Conservation (phyloP, 176 grass and related monocot species). For the Zea luxurians region DNA sequence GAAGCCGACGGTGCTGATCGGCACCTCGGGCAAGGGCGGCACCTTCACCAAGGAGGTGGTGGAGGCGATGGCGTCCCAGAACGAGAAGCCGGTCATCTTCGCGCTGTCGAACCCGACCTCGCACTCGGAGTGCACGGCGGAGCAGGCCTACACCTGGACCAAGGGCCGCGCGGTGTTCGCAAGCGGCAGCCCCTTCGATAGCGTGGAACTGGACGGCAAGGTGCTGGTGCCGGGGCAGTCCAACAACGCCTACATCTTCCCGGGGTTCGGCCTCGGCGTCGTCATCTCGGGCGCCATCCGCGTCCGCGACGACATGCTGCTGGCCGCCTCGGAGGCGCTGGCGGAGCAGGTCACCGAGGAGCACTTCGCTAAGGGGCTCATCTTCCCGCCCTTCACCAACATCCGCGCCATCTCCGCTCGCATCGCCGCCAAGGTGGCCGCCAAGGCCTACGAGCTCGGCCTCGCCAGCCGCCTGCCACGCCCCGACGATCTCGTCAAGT, state of each 20-base stretch:
- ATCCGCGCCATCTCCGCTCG: conserved; percentile 88
- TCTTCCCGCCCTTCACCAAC: conserved; percentile 92
- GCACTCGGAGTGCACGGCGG: conserved; percentile 93
- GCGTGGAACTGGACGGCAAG: conserved; percentile 75
- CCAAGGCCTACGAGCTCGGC: conserved; percentile 85
- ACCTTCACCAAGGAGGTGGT: conserved; percentile 86
- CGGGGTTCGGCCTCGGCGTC: conserved; percentile 83
- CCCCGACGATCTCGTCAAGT: conserved; percentile 74
- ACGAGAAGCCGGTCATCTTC: conserved; percentile 85
- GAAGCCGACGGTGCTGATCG: conserved; percentile 93
- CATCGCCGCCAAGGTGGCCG: conserved; percentile 86
- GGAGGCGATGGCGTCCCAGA: conserved; percentile 76
- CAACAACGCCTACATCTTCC: conserved; percentile 96
- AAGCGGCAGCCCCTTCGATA: conserved; percentile 85
- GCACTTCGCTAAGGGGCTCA: conserved; percentile 69
- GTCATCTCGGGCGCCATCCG: conserved; percentile 92
- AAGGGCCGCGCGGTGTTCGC: conserved; percentile 90
- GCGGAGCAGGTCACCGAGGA: conserved; percentile 73
- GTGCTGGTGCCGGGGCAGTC: conserved; percentile 67
- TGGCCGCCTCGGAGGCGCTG: conserved; percentile 77
- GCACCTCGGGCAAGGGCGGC: conserved; percentile 83
- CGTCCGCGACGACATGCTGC: conserved; percentile 90
- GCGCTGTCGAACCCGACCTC: conserved; percentile 95
- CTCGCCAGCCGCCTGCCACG: conserved; percentile 79
- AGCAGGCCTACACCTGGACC: conserved; percentile 79